Base-by-base conservation (phyloP, 228 moss, liverwort and hornwort species). In the Sphagnum fallax region DNA sequence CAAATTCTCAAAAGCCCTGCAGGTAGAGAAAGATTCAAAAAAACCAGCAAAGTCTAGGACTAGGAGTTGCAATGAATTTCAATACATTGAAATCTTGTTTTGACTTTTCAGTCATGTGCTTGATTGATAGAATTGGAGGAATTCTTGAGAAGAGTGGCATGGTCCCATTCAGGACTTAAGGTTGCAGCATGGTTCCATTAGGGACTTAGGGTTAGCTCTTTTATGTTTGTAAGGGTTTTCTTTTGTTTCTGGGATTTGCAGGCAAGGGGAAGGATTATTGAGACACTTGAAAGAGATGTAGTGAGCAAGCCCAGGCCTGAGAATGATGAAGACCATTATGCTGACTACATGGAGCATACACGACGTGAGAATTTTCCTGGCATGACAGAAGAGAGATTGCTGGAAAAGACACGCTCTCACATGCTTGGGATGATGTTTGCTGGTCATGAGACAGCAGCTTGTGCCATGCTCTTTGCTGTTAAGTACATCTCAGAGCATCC, bases 301-400 rank as follows among this genome's bases (percentile, higher is more conserved):
- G 16, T 78, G 4, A 62, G 51, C 53, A 70, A 78, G 52, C 78
- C 74, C 6, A 48, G 74, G 48, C 57, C 70, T 0, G 32, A 13
- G 6, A 61, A 73, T 16, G 78, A 78, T 10, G 70, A 78, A 67
- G 70, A 78, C 78, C 70, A 78, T 1, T 70, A 74, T 53, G 63
- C 58, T 5, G 70, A 78, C 32, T 74, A 74, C 63, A 64, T 74
- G 70, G 70, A 66, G 53, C 57, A 66, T 18, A 47, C 63, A 6
- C 62, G 78, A 12, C 66, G 70, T 15, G 67, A 78, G 47, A 74
- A 78, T 14, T 62, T 67, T n/a, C 63, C 58, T 0, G 70, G 67
- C 50, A 67, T 10, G 5, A 74, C 71, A 4, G 78, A 78, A 47
- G 62, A 67, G 49, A 0, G 16, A 49, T 5, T 74, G 62, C 66